A percentile compares a stretch with the other conserved stretches of the same genome.
phyloP scores from a whole-genome alignment of 225 moss, liverwort and hornwort genomes.

The Ulota crispa region DNA sequence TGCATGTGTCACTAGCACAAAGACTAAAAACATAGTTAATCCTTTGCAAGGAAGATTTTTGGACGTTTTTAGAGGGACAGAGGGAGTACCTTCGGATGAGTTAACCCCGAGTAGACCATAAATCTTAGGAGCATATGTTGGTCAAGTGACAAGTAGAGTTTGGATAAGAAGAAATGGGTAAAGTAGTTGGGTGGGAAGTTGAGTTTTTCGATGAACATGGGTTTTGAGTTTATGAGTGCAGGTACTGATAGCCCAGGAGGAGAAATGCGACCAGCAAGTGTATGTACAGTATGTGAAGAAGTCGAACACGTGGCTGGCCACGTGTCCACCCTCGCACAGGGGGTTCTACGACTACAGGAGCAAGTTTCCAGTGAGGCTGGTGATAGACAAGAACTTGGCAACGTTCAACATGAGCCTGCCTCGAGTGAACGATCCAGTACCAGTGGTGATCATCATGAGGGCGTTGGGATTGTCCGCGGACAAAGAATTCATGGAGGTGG shows the following conservation, averaged over 20 bases:
- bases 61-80: too few species aligned
- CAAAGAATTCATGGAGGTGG: constrained; percentile 66
- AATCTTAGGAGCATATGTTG: not conserved
- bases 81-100: not conserved
- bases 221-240: constrained; percentile 18
- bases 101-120: not conserved
- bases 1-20: too few species aligned
- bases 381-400: constrained; percentile 31
- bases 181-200: not conserved
- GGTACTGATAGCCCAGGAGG: constrained; percentile 93
- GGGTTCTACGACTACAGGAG: constrained; percentile 61
- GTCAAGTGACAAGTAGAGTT: not conserved
- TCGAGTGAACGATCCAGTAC: constrained; percentile 60
- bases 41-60: too few species aligned
- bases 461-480: constrained; percentile 71
- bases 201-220: not conserved
- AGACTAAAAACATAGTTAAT: too few species aligned
- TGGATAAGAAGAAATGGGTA: not conserved
- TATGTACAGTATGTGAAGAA: constrained; percentile 49
- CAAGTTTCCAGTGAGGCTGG: constrained; percentile 60
- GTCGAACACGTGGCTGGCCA: constrained; percentile 58
- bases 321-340: constrained; percentile 49
- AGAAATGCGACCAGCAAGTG: constrained; percentile 63
- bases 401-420: constrained; percentile 55
- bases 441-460: constrained; percentile 69